Evolutionary conservation across 2,329 filamentous ascomycete species (phyloP).

Genomic region (Atkinsonella hypoxylon): DNA sequence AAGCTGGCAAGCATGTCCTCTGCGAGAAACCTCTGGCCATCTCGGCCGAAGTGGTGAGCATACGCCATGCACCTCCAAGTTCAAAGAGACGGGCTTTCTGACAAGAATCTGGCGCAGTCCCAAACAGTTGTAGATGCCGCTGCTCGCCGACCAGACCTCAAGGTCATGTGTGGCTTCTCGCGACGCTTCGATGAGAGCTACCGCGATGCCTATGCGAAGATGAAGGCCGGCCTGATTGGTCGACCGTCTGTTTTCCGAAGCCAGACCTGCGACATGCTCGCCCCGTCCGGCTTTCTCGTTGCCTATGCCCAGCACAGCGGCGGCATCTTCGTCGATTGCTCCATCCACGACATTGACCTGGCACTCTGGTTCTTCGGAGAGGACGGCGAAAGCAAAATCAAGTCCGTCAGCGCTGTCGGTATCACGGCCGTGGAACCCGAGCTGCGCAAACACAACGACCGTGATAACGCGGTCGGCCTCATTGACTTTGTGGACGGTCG

Average conservation of each 20-base stretch:
- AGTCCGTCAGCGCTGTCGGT: conserved; percentile 16
- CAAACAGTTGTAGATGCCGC: conserved; percentile 46
- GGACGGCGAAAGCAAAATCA: conserved; percentile 13
- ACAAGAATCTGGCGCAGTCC: too few species aligned
- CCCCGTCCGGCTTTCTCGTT: conserved; percentile 55
- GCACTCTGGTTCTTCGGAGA: conserved; percentile 20
- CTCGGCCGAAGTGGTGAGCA: conserved; percentile 41
- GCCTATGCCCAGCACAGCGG: conserved; percentile 51
- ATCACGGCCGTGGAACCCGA: conserved; percentile 18
- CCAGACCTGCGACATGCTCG: conserved; percentile 56
- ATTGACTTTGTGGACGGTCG: conserved; percentile 53
- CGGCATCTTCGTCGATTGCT: conserved; percentile 61
- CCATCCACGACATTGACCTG: conserved; percentile 50
- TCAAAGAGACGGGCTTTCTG: too few species aligned
- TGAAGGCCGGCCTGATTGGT: conserved; percentile 43
- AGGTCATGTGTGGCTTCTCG: conserved; percentile 37
- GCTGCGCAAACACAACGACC: conserved; percentile 16
- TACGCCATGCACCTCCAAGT: conserved; percentile 4
- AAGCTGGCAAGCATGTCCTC: conserved; percentile 40
- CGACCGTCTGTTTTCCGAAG: conserved; percentile 47
- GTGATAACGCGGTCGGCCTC: conserved; percentile 32
- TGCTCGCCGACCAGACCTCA: conserved; percentile 41
- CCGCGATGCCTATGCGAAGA: conserved; percentile 42
- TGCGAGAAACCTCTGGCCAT: conserved; percentile 50
- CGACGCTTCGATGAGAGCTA: conserved; percentile 49